These are phyloP conservation scores for Trichocomaceae sp. DNA, from an alignment of 2,329 filamentous ascomycete genomes.

Conservation along the genomic window DNA sequence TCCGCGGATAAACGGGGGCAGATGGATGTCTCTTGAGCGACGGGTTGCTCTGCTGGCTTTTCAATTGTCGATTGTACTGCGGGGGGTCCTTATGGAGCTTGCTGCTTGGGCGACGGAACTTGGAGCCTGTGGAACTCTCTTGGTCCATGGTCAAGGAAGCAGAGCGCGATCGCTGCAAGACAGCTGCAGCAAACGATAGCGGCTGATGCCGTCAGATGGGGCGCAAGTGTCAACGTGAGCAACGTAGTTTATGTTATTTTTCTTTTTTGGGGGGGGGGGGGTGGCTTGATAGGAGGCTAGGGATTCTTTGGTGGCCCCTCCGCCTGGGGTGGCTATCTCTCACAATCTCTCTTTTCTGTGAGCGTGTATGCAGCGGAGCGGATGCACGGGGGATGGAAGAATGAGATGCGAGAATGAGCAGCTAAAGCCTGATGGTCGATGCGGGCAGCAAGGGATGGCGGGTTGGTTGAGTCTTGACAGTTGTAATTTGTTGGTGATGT, in stretches of 20 bases:
- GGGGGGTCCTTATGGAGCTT: slow-evolving; percentile 42
- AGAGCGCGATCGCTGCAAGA: not conserved
- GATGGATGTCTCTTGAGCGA: slow-evolving; percentile 43
- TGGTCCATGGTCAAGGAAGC: slow-evolving; percentile 9
- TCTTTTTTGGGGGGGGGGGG: too few relatives aligned
- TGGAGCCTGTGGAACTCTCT: slow-evolving; percentile 20
- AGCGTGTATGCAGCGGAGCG: not conserved
- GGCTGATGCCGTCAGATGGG: slow-evolving; percentile 2
- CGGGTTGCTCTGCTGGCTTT: slow-evolving; percentile 38
- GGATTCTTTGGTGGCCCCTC: slow-evolving; percentile 3
- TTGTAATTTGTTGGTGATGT: too few relatives aligned
- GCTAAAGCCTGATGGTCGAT: slow-evolving; percentile 2
- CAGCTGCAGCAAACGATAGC: slow-evolving; percentile 6
- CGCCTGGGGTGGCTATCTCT: not conserved
- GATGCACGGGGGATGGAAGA: not conserved
- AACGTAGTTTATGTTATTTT: not conserved
- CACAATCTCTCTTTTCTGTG: not conserved
- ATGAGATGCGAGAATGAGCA: not conserved
- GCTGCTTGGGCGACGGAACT: slow-evolving; percentile 36
- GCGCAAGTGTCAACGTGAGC: not conserved
- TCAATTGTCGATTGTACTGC: slow-evolving; percentile 34
- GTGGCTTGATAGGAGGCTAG: not conserved
- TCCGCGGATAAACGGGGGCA: slow-evolving; percentile 40
- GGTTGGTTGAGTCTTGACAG: not conserved
- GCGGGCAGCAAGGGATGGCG: slow-evolving; percentile 10